Conservation (phyloP, 2,329 filamentous ascomycete species). For the Neurospora crassa region DNA sequence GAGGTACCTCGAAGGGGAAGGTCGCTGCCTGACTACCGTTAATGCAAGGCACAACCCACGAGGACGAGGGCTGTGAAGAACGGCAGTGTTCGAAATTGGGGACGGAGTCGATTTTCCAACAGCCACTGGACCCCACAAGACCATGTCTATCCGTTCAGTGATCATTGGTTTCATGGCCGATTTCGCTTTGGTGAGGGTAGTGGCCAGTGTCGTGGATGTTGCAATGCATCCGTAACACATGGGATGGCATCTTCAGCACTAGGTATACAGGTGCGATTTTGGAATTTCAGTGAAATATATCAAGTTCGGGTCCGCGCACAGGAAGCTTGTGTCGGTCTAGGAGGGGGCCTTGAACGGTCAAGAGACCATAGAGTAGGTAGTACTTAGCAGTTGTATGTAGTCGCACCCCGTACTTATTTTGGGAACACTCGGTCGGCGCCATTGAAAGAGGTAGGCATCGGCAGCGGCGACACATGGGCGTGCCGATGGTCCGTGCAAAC, state of each 20-base stretch:
- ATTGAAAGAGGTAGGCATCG: neutral
- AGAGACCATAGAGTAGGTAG: neutral
- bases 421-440: neutral
- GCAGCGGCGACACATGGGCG: neutral
- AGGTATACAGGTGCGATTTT: neutral
- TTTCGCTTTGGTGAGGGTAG: neutral
- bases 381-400: neutral
- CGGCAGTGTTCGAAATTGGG: neutral
- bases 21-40: neutral
- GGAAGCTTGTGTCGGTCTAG: neutral
- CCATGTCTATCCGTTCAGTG: neutral
- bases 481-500: neutral
- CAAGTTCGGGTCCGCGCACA: neutral
- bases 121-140: neutral
- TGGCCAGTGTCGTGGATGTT: neutral
- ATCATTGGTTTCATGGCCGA: neutral
- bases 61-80: neutral
- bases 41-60: neutral
- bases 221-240: neutral
- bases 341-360: neutral
- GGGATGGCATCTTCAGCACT: neutral
- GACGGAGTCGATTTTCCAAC: neutral
- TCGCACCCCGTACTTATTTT: neutral
- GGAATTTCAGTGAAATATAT: neutral
- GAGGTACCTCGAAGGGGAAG: neutral